Evolutionary conservation across 2,329 filamentous ascomycete species (phyloP).

Genomic region (Stemphylium beticola): DNA sequence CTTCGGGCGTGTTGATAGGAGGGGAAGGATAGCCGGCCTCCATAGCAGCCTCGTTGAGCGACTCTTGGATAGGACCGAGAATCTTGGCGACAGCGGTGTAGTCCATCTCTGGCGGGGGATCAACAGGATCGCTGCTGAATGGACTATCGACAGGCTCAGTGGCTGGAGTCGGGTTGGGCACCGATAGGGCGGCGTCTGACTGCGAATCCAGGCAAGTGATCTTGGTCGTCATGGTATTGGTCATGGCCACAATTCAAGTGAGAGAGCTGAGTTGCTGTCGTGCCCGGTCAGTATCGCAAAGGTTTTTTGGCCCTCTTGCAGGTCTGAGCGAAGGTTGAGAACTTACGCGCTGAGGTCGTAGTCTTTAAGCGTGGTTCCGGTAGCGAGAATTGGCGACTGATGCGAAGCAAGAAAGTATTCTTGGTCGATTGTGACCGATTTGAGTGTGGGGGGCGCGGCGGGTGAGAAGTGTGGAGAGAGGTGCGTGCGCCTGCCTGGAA

Average conservation of each 20-base stretch:
- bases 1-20: constrained; percentile 39
- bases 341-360: not conserved
- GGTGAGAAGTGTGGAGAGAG: constrained; percentile 9
- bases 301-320: not conserved
- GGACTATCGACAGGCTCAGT: constrained; percentile 25
- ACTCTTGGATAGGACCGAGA: constrained; percentile 38
- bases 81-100: constrained; percentile 35
- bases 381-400: not conserved
- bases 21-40: constrained; percentile 39
- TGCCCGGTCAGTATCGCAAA: not conserved
- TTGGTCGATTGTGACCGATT: not conserved
- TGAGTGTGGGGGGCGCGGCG: constrained; percentile 6
- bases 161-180: constrained; percentile 36
- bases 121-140: constrained; percentile 12
- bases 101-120: constrained; percentile 28
- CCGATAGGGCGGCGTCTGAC: constrained; percentile 22
- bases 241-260: constrained; percentile 1
- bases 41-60: constrained; percentile 39
- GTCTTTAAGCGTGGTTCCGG: not conserved
- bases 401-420: not conserved
- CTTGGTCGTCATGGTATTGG: constrained; percentile 17
- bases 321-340: not conserved
- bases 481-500: constrained; percentile 19
- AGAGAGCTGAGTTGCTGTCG: not conserved
- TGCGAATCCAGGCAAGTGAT: constrained; percentile 30